Base-by-base conservation (phyloP, 805 yeast genomes). In the Zygosaccharomyces pseudorouxii region DNA sequence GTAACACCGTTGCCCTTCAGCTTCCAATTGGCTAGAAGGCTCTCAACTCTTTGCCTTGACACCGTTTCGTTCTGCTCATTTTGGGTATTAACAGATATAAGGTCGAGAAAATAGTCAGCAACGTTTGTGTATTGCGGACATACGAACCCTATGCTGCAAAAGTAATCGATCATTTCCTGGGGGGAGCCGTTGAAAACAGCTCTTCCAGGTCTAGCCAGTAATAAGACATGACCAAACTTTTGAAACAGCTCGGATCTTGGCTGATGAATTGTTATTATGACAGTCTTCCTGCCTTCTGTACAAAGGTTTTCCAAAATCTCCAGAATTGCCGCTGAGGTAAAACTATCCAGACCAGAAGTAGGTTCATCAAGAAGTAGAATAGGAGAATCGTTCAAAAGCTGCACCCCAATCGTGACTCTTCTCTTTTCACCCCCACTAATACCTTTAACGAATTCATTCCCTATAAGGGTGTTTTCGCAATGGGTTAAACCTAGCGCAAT, bases 391-490 rank as follows among this genome's bases (percentile, higher is more conserved):
- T 82, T 80, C 36, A 89, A 68, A 30, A 89, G 69, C 61, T 88
- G 95, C 38, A 86, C 77, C 2, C 90, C 92, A 64, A 89, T 86
- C 0, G 92, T 82, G 0, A 89, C 84, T 55, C 96, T 73, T 57
- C 96, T 73, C 64, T 89, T 88, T 59, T 89, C 97, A 55, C 96
- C 96, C 14, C 96, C 96, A 14, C 93, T 85, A 11, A 92, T 78
- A 29, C 89, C 89, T 58, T 82, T 82, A 1, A 71, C 67, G 33
- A 75, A 63, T 39, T 80, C 84, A 54, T 75, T 72, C 3, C 88
- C 89, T 43, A 83, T 76, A 65, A 85, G 66, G 0, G 84, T 85
- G 56, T 88, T 82, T 19, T 88, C 88, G 70, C 95, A 87, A 50
- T 84, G 89, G 69, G 72, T 69, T 45, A 89, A 71, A 0, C 93